phyloP scores from a whole-genome alignment of 1,139 yeast genomes.

The Maudiozyma humilis region DNA sequence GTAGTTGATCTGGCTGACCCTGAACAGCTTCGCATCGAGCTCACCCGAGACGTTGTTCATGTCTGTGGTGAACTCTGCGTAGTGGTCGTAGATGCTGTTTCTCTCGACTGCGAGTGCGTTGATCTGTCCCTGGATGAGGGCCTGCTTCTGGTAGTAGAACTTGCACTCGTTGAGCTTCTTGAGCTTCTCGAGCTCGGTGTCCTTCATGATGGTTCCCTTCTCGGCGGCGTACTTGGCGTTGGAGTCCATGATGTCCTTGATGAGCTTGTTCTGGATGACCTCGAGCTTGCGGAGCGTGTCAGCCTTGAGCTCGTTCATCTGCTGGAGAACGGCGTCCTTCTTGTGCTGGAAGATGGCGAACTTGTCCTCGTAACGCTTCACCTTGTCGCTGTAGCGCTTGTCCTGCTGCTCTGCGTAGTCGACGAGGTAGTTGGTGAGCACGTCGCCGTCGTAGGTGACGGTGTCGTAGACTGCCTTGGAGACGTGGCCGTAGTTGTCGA shows the following conservation, averaged over 20 bases:
- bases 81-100: slow-evolving; percentile 16
- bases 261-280: slow-evolving; percentile 19
- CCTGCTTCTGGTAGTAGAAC: slow-evolving; percentile 18
- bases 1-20: slow-evolving; percentile 19
- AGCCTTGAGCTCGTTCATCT: slow-evolving; percentile 21
- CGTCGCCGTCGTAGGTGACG: slow-evolving; percentile 19
- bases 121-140: slow-evolving; percentile 16
- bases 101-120: slow-evolving; percentile 20
- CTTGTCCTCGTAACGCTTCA: slow-evolving; percentile 18
- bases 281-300: slow-evolving; percentile 24
- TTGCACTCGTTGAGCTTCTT: slow-evolving; percentile 16
- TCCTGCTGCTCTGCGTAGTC: slow-evolving; percentile 13
- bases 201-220: slow-evolving; percentile 23
- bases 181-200: slow-evolving; percentile 23
- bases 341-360: slow-evolving; percentile 18
- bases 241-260: slow-evolving; percentile 20
- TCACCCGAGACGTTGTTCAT: slow-evolving; percentile 21
- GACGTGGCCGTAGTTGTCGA: slow-evolving; percentile 23
- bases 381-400: slow-evolving; percentile 16
- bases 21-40: slow-evolving; percentile 25
- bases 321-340: slow-evolving; percentile 10
- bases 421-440: slow-evolving; percentile 19
- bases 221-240: slow-evolving; percentile 18
- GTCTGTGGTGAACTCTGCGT: slow-evolving; percentile 18
- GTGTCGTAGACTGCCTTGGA: slow-evolving; percentile 28